These are phyloP conservation scores for Globisporangium perplexum DNA, from an alignment of 352 stramenopile genomes.

Conservation along the genomic window DNA sequence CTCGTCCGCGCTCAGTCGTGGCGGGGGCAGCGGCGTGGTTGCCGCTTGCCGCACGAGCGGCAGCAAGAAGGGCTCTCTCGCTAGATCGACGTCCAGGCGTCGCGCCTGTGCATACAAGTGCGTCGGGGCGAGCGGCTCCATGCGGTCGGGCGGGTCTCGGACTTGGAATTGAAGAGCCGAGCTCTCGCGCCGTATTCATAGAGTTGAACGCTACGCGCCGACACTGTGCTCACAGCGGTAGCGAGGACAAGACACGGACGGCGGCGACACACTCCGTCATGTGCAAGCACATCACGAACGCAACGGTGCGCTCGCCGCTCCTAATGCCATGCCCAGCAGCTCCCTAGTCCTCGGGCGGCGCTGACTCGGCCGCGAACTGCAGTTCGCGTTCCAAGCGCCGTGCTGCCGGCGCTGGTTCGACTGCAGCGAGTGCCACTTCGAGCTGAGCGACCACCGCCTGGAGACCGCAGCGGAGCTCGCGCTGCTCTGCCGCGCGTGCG, in stretches of 20 bases:
- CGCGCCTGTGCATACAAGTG: constrained; percentile 39
- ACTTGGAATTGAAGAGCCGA: too few relatives aligned
- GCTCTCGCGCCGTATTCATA: too few relatives aligned
- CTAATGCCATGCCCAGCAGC: neutral
- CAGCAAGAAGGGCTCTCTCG: constrained; percentile 39
- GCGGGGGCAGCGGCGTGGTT: constrained; percentile 34
- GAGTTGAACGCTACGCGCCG: too few relatives aligned
- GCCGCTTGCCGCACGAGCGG: constrained; percentile 43
- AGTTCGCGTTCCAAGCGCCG: constrained; percentile 61
- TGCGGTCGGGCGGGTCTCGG: neutral
- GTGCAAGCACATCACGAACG: constrained; percentile 38
- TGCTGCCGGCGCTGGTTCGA: constrained; percentile 79
- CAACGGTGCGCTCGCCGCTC: constrained; percentile 16
- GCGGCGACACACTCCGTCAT: constrained; percentile 8
- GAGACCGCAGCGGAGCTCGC: constrained; percentile 36
- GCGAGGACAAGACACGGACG: too few relatives aligned
- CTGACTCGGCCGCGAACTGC: neutral
- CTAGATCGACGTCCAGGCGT: constrained; percentile 38
- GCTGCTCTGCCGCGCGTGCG: constrained; percentile 66
- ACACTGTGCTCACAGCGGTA: too few relatives aligned
- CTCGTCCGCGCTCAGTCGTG: constrained; percentile 13
- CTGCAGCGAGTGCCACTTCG: constrained; percentile 71
- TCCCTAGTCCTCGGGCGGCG: neutral
- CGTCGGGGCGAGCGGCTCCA: constrained; percentile 25
- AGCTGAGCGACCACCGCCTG: constrained; percentile 53